Percentiles rank a stretch among this genome's conserved stretches.
phyloP scores from a whole-genome alignment of 495 filamentous ascomycete genomes.

The Cercophora newfieldiana region DNA sequence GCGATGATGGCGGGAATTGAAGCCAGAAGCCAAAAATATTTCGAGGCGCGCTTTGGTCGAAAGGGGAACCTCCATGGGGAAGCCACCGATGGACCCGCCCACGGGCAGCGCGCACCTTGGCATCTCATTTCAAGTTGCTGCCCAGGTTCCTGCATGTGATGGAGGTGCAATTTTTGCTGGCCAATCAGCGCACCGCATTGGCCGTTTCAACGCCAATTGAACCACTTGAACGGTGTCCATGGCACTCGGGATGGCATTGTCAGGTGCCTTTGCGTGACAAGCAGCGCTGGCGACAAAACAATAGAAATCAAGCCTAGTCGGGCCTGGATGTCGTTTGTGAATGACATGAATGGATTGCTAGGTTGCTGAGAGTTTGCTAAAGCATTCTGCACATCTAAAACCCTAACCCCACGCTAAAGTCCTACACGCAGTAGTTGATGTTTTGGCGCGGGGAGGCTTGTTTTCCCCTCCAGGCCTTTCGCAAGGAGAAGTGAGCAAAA shows the following conservation, averaged over 20 bases:
- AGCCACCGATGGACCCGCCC: slow-evolving; percentile 13
- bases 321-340: too few species aligned
- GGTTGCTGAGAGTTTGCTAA: too few species aligned
- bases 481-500: too few species aligned
- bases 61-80: slow-evolving; percentile 21
- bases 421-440: too few species aligned
- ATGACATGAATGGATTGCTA: too few species aligned
- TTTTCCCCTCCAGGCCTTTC: too few species aligned
- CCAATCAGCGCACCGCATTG: slow-evolving; percentile 14
- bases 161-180: slow-evolving; percentile 7
- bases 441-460: too few species aligned
- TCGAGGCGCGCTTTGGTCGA: slow-evolving; percentile 10
- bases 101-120: slow-evolving; percentile 1
- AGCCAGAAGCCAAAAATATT: slow-evolving; percentile 19
- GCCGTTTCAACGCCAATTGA: background rate
- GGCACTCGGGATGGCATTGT: slow-evolving; percentile 5
- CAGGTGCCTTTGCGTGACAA: too few species aligned
- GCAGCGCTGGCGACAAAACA: too few species aligned
- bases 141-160: slow-evolving; percentile 22
- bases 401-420: too few species aligned
- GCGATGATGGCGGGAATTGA: slow-evolving; percentile 3
- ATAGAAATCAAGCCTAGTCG: too few species aligned
- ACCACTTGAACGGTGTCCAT: background rate
- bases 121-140: slow-evolving; percentile 23
- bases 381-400: too few species aligned